Percentiles rank a stretch among this genome's conserved stretches.
Conservation (phyloP, 78 protist genomes). For the Diacronema lutheri region DNA sequence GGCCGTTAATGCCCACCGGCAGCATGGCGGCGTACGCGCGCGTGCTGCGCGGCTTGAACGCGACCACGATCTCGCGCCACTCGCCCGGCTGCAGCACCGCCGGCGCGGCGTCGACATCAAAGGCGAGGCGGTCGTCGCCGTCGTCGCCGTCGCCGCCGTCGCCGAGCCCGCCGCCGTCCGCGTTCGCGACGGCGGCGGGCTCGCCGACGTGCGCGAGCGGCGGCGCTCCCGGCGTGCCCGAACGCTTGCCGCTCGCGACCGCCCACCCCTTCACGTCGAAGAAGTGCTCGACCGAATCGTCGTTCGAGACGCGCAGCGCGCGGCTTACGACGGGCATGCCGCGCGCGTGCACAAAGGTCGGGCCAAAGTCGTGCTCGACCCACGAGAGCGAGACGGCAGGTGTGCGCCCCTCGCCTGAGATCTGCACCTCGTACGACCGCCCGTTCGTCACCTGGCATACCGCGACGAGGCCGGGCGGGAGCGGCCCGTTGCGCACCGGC, state of each 20-base stretch:
- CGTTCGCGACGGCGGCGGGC: too few species aligned
- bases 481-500: constrained; percentile 20
- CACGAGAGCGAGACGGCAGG: constrained; percentile 45
- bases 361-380: constrained; percentile 56
- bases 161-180: too few species aligned
- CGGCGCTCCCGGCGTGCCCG: too few species aligned
- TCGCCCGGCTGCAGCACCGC: not conserved
- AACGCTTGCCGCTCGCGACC: too few species aligned
- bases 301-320: too few species aligned
- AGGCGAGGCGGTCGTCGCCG: too few species aligned
- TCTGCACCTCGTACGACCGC: constrained; percentile 16
- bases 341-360: constrained; percentile 35
- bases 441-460: constrained; percentile 55
- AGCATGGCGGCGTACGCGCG: constrained; percentile 1
- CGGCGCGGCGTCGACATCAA: too few species aligned
- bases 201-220: too few species aligned
- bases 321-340: not conserved
- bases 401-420: constrained; percentile 35
- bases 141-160: not conserved
- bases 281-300: too few species aligned
- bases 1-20: constrained; percentile 63
- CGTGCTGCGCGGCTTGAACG: not conserved
- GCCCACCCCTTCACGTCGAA: too few species aligned
- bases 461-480: not conserved
- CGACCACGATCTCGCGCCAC: not conserved